A percentile compares a stretch with the other conserved stretches of the same genome.
These are phyloP conservation scores for Coriaria nepalensis DNA, from an alignment of 306 rosid genomes.

Conservation along the genomic window DNA sequence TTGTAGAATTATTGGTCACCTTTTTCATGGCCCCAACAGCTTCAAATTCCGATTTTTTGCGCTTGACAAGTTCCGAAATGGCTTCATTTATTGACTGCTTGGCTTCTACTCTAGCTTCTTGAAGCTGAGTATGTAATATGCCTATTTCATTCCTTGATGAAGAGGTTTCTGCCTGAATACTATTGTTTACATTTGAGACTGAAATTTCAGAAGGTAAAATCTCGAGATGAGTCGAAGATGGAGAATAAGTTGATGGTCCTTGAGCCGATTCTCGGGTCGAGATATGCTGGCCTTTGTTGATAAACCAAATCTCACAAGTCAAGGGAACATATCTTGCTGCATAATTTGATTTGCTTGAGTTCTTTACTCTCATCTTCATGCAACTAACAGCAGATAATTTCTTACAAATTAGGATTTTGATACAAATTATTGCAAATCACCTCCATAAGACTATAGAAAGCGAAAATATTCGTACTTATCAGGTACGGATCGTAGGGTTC, in stretches of 20 bases:
- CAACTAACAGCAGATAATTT: constrained; percentile 23
- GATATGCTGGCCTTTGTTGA: constrained; percentile 59
- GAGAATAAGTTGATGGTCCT: constrained; percentile 21
- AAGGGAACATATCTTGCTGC: constrained; percentile 57
- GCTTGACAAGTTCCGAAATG: constrained; percentile 20
- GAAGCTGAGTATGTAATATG: constrained; percentile 21
- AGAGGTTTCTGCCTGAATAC: constrained; percentile 16
- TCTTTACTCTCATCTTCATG: constrained; percentile 62
- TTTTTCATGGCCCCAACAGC: constrained; percentile 46
- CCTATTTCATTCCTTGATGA: constrained; percentile 5
- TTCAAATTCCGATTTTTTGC: constrained; percentile 40
- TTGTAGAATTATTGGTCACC: constrained; percentile 28
- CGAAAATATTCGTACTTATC: constrained; percentile 28
- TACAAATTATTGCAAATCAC: no score
- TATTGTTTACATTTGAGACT: background rate
- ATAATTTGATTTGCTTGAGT: constrained; percentile 55
- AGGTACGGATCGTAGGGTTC: constrained; percentile 42
- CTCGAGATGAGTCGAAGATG: constrained; percentile 30
- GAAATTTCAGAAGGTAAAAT: constrained; percentile 21
- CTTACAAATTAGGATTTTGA: no score
- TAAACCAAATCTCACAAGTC: constrained; percentile 77
- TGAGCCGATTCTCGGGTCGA: constrained; percentile 78
- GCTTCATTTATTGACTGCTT: constrained; percentile 32
- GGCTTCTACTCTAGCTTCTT: constrained; percentile 34
- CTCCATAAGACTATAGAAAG: no score